Evolutionary conservation across 352 stramenopile genomes (phyloP), one percentile per base, ranked within the genome.

Genomic region (Phytopythium chamaehyphon): DNA sequence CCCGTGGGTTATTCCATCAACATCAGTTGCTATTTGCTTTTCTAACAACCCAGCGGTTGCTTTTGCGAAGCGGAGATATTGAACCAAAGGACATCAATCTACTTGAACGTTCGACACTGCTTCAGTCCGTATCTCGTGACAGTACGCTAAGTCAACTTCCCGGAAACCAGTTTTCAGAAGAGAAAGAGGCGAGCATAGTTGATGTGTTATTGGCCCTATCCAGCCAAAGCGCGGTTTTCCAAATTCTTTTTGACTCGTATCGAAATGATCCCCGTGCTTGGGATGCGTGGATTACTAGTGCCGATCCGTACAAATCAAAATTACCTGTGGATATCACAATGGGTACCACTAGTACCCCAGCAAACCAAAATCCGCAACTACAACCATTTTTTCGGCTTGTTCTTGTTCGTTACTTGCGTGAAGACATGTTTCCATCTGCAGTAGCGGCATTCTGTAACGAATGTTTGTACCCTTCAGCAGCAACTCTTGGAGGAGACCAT

Each of bases 21-120:
- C 76, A 92, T 49, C 81, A 82, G 33, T 49, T 85, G 3, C 64
- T 92, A 0, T 88, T 93, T 42, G 71, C 82, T 12, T 54, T 86
- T 2, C 37, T 90, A 6, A 66, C 91, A 40, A 62, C 71, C 44
- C 52, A 88, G 18, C 69, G 69, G 26, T 66, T 86, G 5, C 60
- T 96, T 22, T 54, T 83, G 6, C 59, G 80, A 26, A 54, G 65
- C 4, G 62, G 53, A 4, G 51, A 77, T 12, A 69, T 96, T 6
- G 33, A 35, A 0, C 44, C 59, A 9, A 12, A 45, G 14, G 69
- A 86, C 15, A 38, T 88, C 8, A 12, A 28, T 1, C 33, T 88
- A 10, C 57, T 90, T 1, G 63, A 86, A 7, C 40, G 49, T 0
- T 57, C 51, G 0, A 33, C 31, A 2, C 5, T 72, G 4, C 40